A percentile compares a stretch with the other conserved stretches of the same genome.
phyloP scores from a whole-genome alignment of 1,284 basidiomycete genomes.

The Agroathelia rolfsii region DNA sequence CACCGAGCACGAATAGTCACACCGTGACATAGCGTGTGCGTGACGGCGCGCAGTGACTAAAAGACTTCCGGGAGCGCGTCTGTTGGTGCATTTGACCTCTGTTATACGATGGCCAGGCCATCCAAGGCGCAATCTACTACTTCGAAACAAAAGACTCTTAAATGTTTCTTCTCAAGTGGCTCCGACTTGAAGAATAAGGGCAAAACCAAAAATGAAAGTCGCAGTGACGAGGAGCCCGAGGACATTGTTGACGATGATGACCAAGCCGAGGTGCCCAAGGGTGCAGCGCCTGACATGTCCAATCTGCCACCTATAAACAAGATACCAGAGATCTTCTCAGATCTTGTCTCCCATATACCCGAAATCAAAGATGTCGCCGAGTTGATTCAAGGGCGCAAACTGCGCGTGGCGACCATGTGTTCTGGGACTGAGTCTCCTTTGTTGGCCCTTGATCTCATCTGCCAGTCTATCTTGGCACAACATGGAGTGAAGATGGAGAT shows the following conservation, averaged over 20 bases:
- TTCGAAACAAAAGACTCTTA: too few relatives aligned
- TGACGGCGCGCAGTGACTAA: too few relatives aligned
- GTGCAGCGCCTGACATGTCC: conserved; percentile 40
- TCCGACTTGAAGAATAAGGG: conserved; percentile 26
- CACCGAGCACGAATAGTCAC: too few relatives aligned
- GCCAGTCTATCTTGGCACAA: conserved; percentile 63
- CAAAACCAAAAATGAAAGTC: conserved; percentile 26
- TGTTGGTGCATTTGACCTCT: too few relatives aligned
- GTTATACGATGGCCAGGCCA: too few relatives aligned
- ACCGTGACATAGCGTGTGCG: too few relatives aligned
- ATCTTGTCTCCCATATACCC: conserved; percentile 69
- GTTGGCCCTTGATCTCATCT: conserved; percentile 81
- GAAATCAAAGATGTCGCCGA: conserved; percentile 61
- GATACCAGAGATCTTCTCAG: conserved; percentile 77
- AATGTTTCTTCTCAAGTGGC: too few relatives aligned
- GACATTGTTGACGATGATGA: conserved; percentile 17
- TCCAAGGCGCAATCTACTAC: too few relatives aligned
- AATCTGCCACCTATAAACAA: conserved; percentile 75
- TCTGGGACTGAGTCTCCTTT: conserved; percentile 93
- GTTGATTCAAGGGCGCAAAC: conserved; percentile 68
- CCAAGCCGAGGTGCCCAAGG: conserved; percentile 19
- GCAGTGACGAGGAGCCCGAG: conserved; percentile 13
- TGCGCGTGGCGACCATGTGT: conserved; percentile 96
- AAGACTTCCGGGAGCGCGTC: too few relatives aligned
- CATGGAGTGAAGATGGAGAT: conserved; percentile 59